Conservation (phyloP, 177 flowering plant species). For the Tripterygium wilfordii region DNA sequence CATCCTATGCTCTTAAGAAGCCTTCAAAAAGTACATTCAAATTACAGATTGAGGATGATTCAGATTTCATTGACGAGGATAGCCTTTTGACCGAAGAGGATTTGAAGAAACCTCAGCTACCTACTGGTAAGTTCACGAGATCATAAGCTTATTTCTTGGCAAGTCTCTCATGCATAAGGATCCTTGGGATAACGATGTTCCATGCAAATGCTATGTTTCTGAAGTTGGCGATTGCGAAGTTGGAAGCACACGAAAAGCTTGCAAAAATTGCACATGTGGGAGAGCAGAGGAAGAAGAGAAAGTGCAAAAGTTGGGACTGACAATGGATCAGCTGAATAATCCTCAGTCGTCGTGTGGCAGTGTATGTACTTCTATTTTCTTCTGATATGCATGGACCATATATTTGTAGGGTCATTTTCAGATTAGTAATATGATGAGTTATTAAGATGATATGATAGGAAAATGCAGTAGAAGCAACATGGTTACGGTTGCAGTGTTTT, state of each 20-base stretch:
- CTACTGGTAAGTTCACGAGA: conserved; percentile 3
- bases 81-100: conserved; percentile 88
- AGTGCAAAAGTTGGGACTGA: conserved; percentile 63
- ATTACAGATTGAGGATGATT: conserved; percentile 68
- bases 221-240: conserved; percentile 90
- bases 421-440: too few species aligned
- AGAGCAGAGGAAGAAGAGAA: conserved; percentile 85
- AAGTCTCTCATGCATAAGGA: too few species aligned
- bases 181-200: too few species aligned
- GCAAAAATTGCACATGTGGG: conserved; percentile 96
- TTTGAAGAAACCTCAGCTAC: conserved; percentile 77
- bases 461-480: too few species aligned
- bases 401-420: neutral
- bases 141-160: neutral
- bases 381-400: neutral
- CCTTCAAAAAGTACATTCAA: conserved; percentile 41
- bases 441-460: too few species aligned
- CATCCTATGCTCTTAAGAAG: conserved; percentile 77
- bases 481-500: too few species aligned
- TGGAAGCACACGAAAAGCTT: conserved; percentile 89
- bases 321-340: conserved; percentile 65
- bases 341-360: conserved; percentile 96
- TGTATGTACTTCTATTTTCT: conserved; percentile 35
- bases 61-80: conserved; percentile 92
- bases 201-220: too few species aligned